Evolutionary conservation across 2,329 filamentous ascomycete genomes (phyloP).

Genomic region (Paraphaeosphaeria minitans): DNA sequence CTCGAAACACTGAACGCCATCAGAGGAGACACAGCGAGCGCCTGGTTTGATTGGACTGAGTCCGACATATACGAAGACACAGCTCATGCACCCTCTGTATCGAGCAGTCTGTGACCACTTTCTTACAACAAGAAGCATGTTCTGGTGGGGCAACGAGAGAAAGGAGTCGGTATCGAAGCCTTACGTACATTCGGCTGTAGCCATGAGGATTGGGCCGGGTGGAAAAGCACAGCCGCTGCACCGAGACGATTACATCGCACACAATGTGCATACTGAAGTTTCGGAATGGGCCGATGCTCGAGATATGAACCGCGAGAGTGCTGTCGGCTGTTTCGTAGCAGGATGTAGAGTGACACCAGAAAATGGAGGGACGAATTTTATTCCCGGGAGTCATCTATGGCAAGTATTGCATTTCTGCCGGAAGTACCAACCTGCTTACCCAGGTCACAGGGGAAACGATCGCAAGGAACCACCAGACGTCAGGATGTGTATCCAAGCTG

Average conservation of each 20-base stretch:
- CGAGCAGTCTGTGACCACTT: slow-evolving; percentile 32
- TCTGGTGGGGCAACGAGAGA: slow-evolving; percentile 36
- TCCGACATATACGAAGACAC: slow-evolving; percentile 17
- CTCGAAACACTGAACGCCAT: neutral
- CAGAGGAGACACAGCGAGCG: slow-evolving; percentile 22
- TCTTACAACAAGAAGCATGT: slow-evolving; percentile 32
- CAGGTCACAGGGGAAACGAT: slow-evolving; percentile 14
- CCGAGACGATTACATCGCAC: slow-evolving; percentile 37
- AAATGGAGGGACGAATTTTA: slow-evolving; percentile 47
- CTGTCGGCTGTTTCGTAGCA: slow-evolving; percentile 44
- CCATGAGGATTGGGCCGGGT: slow-evolving; percentile 26
- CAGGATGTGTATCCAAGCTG: slow-evolving; percentile 24
- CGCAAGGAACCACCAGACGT: slow-evolving; percentile 12
- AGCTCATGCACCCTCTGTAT: slow-evolving; percentile 34
- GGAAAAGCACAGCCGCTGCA: slow-evolving; percentile 34
- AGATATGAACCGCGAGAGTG: slow-evolving; percentile 28
- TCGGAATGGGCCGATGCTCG: slow-evolving; percentile 21
- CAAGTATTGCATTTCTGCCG: slow-evolving; percentile 20
- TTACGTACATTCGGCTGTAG: slow-evolving; percentile 23
- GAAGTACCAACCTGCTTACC: slow-evolving; percentile 18
- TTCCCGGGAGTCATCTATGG: slow-evolving; percentile 48
- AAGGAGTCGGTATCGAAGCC: slow-evolving; percentile 34
- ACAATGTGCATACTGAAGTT: slow-evolving; percentile 23
- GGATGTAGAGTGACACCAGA: slow-evolving; percentile 34
- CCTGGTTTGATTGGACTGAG: slow-evolving; percentile 16